Evolutionary conservation across 2,329 filamentous ascomycete genomes (phyloP).

Genomic region (Phialophora macrospora): DNA sequence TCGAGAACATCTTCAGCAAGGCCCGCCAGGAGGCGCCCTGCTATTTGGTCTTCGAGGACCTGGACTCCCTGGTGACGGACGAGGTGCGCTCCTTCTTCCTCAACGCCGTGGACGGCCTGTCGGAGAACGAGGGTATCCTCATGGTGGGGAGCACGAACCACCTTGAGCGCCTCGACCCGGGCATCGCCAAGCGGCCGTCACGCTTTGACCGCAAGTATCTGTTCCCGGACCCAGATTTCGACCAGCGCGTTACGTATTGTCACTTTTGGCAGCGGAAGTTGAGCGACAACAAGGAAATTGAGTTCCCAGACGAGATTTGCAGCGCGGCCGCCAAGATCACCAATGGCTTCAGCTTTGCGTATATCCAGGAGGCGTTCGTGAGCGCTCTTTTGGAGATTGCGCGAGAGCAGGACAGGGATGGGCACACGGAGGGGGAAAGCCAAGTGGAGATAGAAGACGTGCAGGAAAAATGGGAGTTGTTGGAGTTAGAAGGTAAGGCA

Average conservation of each 20-base stretch:
- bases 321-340: slow-evolving; percentile 49
- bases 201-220: slow-evolving; percentile 56
- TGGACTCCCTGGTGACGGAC: slow-evolving; percentile 48
- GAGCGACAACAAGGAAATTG: slow-evolving; percentile 39
- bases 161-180: slow-evolving; percentile 45
- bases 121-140: slow-evolving; percentile 49
- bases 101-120: slow-evolving; percentile 51
- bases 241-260: slow-evolving; percentile 50
- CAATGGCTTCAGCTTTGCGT: slow-evolving; percentile 53
- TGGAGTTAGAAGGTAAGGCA: slow-evolving; percentile 23
- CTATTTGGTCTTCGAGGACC: slow-evolving; percentile 50
- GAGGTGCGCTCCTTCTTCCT: slow-evolving; percentile 48
- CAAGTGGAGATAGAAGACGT: slow-evolving; percentile 12
- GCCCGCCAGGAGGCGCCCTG: slow-evolving; percentile 48
- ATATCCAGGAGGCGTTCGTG: slow-evolving; percentile 54
- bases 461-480: slow-evolving; percentile 27
- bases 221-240: slow-evolving; percentile 48
- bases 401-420: slow-evolving; percentile 6
- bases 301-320: slow-evolving; percentile 51
- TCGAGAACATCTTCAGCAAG: slow-evolving; percentile 44
- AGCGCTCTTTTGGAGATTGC: slow-evolving; percentile 47
- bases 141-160: slow-evolving; percentile 52
- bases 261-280: slow-evolving; percentile 50
- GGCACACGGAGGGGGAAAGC: neutral
- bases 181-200: slow-evolving; percentile 52